Evolutionary conservation across 176 grass and related monocot genomes (phyloP), one percentile per base, ranked within the genome.

Genomic region (Alloteropsis semialata): DNA sequence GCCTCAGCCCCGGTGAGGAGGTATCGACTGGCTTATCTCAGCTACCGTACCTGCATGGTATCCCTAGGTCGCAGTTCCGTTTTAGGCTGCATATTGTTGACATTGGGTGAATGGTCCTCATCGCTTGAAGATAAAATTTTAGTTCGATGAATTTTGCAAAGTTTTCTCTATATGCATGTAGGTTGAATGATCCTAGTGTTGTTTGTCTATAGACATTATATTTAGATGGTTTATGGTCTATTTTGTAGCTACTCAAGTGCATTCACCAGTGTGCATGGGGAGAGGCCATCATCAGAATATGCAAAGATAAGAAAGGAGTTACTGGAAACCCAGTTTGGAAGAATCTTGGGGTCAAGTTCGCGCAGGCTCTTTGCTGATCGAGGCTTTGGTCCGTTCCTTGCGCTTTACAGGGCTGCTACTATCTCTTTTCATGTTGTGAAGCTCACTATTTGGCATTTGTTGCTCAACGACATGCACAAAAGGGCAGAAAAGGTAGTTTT

Each of bases 241-340:
- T 88, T 57, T 28, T 91, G 38, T 81, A 89, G 90, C 79, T 95
- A 84, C 17, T 89, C 92, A 30, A 89, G 77, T 73, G 88, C 86
- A 65, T 98, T 90, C 62, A 76, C 96, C 65, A 98, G 96, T 58
- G 92, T 98, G 51, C 96, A 98, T 46, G 96, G 92, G 0, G 96
- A 89, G 71, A 93, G 92, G 43, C 90, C 87, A 2, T 95, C 96
- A 17, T 84, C 92, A 45, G 96, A 98, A 60, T 98, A 95, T 76
- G 96, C 96, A 34, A 98, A 95, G 84, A 89, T 85, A 53, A 92
- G 96, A 29, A 98, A 93, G 81, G 88, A 95, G 86, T 94, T 72
- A 6, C 85, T 98, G 62, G 96, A 98, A 86, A 84, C 62, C 4
- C 81, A 95, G 79, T 98, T 98, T 42, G 80, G 92, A 54, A 83